phyloP scores from a whole-genome alignment of 345 rosid genomes.

The Eucalyptus grandis region DNA sequence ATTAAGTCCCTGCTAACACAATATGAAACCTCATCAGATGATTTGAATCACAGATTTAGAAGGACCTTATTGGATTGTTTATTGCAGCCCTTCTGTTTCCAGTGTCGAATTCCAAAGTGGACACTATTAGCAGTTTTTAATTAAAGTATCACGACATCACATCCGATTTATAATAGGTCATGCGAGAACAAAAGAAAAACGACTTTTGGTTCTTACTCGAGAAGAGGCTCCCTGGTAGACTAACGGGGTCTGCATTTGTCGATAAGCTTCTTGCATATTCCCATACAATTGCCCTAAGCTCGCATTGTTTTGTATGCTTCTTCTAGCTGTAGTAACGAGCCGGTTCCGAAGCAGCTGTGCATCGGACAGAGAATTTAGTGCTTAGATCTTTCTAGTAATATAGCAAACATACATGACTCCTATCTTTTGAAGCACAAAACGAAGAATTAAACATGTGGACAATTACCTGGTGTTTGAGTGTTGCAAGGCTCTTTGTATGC shows the following conservation, averaged over 20 bases:
- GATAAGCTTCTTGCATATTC: conserved; percentile 74
- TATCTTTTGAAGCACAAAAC: not conserved
- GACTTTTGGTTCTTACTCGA: not conserved
- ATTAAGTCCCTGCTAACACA: conserved; percentile 33
- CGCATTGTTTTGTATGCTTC: conserved; percentile 54
- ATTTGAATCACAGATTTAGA: not conserved
- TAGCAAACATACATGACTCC: not conserved
- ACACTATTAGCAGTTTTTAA: not conserved
- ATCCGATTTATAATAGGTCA: not conserved
- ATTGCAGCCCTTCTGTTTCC: not conserved
- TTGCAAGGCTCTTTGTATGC: conserved; percentile 81
- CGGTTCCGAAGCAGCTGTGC: conserved; percentile 76
- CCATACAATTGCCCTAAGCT: conserved; percentile 76
- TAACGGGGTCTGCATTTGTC: conserved; percentile 87
- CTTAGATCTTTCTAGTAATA: not conserved
- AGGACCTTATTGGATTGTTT: not conserved
- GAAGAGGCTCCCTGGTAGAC: conserved; percentile 46
- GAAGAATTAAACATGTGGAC: too few species aligned
- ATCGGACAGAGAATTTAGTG: not conserved
- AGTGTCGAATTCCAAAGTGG: not conserved
- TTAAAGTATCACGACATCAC: not conserved
- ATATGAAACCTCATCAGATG: not conserved
- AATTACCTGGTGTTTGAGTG: conserved; percentile 78
- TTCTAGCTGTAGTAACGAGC: conserved; percentile 56
- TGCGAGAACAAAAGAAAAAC: not conserved